phyloP scores from a whole-genome alignment of 2,329 filamentous ascomycete species.

The Rasamsonia emersonii region DNA sequence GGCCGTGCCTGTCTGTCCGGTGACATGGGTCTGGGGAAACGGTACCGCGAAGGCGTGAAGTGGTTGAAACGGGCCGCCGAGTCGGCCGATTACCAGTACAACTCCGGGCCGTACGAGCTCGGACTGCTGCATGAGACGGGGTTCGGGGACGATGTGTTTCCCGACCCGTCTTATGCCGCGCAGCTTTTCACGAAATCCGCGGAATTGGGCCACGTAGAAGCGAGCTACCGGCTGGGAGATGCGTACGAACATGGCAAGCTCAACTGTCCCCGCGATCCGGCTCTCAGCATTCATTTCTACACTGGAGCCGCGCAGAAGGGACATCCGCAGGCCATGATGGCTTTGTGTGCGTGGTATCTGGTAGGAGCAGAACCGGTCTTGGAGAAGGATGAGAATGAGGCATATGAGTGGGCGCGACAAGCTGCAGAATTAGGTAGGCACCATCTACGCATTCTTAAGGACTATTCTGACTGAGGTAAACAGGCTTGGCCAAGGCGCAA shows the following conservation, averaged over 20 bases:
- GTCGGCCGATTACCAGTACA: constrained; percentile 84
- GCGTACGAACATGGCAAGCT: constrained; percentile 91
- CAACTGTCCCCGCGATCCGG: constrained; percentile 80
- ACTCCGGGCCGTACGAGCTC: constrained; percentile 83
- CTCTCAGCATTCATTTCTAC: constrained; percentile 94
- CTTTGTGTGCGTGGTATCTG: constrained; percentile 96
- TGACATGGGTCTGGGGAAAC: constrained; percentile 73
- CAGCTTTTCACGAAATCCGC: constrained; percentile 92
- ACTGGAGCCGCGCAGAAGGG: constrained; percentile 81
- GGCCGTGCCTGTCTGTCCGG: constrained; percentile 84
- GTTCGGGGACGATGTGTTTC: constrained; percentile 91
- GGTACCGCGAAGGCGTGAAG: constrained; percentile 85
- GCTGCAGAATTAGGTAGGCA: constrained; percentile 75
- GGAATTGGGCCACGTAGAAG: constrained; percentile 80
- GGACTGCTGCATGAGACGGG: constrained; percentile 82
- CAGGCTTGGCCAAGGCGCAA: constrained; percentile 58
- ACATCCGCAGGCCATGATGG: constrained; percentile 90
- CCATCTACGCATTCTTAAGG: not conserved
- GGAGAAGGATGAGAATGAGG: constrained; percentile 91
- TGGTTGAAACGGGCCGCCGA: constrained; percentile 94
- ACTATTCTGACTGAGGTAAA: constrained; percentile 3
- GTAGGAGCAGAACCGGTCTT: constrained; percentile 85
- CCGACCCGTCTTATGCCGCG: constrained; percentile 80
- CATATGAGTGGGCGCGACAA: constrained; percentile 88
- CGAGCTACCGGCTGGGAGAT: constrained; percentile 83